Base-by-base conservation (phyloP, 768 basidiomycete species). In the Chalciporus pseudorubinellus region DNA sequence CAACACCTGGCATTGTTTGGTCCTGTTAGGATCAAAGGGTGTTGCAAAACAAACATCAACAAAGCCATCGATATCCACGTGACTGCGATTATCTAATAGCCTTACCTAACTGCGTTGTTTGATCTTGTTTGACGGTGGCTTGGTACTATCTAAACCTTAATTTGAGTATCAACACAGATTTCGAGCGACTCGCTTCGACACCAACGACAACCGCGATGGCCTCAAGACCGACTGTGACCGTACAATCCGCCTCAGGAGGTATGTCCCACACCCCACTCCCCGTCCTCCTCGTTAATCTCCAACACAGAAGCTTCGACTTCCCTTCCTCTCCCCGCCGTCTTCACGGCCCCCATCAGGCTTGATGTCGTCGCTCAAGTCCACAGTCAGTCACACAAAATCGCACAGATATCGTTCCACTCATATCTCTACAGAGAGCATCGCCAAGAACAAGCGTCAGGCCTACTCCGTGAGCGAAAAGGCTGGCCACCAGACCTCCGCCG, bases 341-440 rank as follows among this genome's bases (percentile, higher is more conserved):
- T 99, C 68, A 95, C 93, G 64, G 97, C 95, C 34, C 95, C 97
- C 66, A 98, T 99, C 75, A 83, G 97, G 74, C 85, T 95, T 69
- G 97, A 99, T 82, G 94, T 99, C 60, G 95, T 99, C 63, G 83
- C 91, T 55, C 93, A 94, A 74, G 92, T 99, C 53, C 95, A 98
- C 90, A 99, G 97, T 98, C 72, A 77, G 92, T 84, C 68, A n/a
- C 10, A 31, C 42, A 33, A 44, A n/a, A 26, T 20, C 47, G 31
- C 19, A 24, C 6, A 0, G 13, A 11, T 14, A 10, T 28, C 9
- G 2, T 26, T 18, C n/a, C 45, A 18, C 51, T 38, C 48, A 52
- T 12, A 53, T 2, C 33, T 22, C 7, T 33, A 12, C 72, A 97
- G 94, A 95, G 85, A 92, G 90, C 77, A 85, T 98, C 68, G 91